Conservation (phyloP, 306 rosid genomes). For the Ormosia emarginata region DNA sequence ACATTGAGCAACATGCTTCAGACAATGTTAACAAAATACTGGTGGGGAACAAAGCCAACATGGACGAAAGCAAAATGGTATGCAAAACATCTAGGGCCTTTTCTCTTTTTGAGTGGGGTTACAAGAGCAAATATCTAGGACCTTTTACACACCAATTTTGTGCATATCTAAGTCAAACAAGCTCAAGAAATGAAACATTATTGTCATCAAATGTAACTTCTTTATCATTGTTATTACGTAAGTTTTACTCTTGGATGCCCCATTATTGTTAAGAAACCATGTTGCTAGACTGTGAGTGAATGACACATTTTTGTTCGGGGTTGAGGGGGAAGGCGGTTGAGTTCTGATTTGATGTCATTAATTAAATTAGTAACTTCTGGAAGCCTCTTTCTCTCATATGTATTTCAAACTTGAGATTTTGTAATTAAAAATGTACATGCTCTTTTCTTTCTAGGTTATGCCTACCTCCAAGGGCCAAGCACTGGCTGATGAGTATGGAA, state of each 20-base stretch:
- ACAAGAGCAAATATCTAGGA: background rate
- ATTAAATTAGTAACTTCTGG: background rate
- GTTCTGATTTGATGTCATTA: constrained; percentile 4
- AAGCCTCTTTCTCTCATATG: background rate
- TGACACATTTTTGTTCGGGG: background rate
- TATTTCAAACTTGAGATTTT: background rate
- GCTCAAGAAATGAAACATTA: background rate
- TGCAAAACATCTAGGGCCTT: constrained; percentile 9
- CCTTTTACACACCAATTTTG: background rate
- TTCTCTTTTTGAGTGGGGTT: background rate
- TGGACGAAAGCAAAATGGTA: constrained; percentile 95
- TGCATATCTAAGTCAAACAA: constrained; percentile 2
- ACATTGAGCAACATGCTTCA: constrained; percentile 94
- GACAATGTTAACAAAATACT: constrained; percentile 88
- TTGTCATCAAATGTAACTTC: background rate
- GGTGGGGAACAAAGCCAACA: constrained; percentile 95
- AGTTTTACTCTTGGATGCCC: background rate
- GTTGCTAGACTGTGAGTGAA: background rate
- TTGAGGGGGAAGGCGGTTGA: background rate
- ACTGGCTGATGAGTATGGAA: constrained; percentile 92
- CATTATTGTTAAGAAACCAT: background rate
- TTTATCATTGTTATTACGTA: background rate
- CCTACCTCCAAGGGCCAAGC: constrained; percentile 94
- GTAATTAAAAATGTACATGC: background rate
- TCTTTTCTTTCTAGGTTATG: constrained; percentile 53